These are phyloP conservation scores for Plantago major DNA, from an alignment of 257 asterid species.

Conservation along the genomic window DNA sequence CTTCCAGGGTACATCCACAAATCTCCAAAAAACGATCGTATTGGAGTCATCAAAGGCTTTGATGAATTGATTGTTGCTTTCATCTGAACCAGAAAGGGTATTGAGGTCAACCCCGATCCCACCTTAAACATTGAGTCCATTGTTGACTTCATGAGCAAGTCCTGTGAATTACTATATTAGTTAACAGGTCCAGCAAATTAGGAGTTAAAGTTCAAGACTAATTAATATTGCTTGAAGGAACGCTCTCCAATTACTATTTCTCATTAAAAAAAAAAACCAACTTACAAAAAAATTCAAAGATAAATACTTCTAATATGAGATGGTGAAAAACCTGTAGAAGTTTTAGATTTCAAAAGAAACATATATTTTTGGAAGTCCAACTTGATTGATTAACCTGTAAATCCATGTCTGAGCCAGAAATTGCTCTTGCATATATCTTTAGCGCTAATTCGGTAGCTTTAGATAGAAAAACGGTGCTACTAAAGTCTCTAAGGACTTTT, in stretches of 20 bases:
- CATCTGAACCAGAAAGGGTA: conserved; percentile 44
- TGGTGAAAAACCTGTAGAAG: too few relatives aligned
- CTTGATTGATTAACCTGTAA: too few relatives aligned
- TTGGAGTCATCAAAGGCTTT: conserved; percentile 56
- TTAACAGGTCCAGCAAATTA: neutral
- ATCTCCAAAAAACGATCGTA: conserved; percentile 41
- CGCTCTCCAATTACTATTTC: too few relatives aligned
- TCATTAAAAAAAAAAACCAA: neutral
- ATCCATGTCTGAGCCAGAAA: too few relatives aligned
- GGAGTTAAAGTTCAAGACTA: too few relatives aligned
- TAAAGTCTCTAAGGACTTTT: conserved; percentile 36
- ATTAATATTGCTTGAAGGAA: too few relatives aligned
- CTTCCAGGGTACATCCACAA: conserved; percentile 52
- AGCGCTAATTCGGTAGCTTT: conserved; percentile 33
- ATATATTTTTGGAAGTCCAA: too few relatives aligned
- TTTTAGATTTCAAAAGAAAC: too few relatives aligned
- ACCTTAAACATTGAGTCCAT: conserved; percentile 51
- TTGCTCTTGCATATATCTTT: conserved; percentile 14
- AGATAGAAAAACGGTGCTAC: conserved; percentile 31
- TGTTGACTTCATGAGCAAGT: conserved; percentile 44
- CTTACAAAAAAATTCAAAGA: too few relatives aligned
- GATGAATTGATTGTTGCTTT: conserved; percentile 36
- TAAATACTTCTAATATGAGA: too few relatives aligned
- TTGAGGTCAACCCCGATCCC: conserved; percentile 52
- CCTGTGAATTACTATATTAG: neutral